Evolutionary conservation across 306 rosid genomes (phyloP), one percentile per base, ranked within the genome.

Genomic region (Datisca glomerata): DNA sequence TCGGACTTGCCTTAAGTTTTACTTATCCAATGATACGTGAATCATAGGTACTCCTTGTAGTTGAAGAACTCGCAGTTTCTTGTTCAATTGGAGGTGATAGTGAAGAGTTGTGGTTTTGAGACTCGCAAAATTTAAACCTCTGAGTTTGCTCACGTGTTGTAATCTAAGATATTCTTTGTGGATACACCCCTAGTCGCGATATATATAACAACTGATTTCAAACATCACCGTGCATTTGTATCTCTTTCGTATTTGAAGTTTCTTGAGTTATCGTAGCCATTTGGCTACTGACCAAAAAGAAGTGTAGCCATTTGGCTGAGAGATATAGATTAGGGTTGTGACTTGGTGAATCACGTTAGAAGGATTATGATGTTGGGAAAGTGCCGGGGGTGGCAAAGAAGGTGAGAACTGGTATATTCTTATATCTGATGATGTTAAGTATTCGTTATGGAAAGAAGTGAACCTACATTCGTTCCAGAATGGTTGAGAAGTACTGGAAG

Each of bases 391-490:
- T 39, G 72, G 83, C 49, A 70, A 61, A 70, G 74, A 61, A 57
- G 81, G 81, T 41, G 59, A 56, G 56, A 53, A 31, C 44, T 49
- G 69, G 55, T 40, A 47, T 61, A 41, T 47, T 55, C 41, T 59
- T 49, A 41, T 33, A 59, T 56, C 81, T 78, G 69, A 84, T 80
- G 64, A 80, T 84, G 95, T 73, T 80, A 93, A 80, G 73, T 69
- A 72, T 66, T 91, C 81, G 77, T 66, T 70, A 91, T 91, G 98
- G 96, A 72, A 66, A 84, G 74, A 84, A 80, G 98, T 91, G 96
- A 91, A 75, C 93, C 95, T 45, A 25, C 98, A n/a, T 80, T 91
- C 75, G 93, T 69, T 68, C 98, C 98, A 65, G 78, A 91, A 84
- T 91, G 98, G 98, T 71, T 91, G 86, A 84, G 94, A 78, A 73